Evolutionary conservation across 352 stramenopile genomes (phyloP).

Genomic region (Peronosclerospora sorghi): DNA sequence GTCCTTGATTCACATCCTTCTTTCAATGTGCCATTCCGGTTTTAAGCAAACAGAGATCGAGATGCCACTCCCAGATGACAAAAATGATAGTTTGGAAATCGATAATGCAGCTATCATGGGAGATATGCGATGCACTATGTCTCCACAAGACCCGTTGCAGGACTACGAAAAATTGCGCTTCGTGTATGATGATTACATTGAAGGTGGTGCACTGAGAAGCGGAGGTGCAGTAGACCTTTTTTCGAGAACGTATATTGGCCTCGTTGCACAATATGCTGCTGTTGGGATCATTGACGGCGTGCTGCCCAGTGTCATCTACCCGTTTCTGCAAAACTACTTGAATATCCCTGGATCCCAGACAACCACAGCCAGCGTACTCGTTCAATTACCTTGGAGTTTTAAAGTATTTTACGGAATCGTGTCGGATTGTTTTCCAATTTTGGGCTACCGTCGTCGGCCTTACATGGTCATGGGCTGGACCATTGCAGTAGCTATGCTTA

Average conservation of each 20-base stretch:
- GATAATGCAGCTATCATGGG: slow-evolving; percentile 15
- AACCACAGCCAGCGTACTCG: slow-evolving; percentile 28
- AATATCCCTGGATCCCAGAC: slow-evolving; percentile 39
- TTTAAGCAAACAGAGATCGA: slow-evolving; percentile 11
- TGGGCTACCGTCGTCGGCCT: slow-evolving; percentile 35
- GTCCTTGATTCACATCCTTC: too few species aligned
- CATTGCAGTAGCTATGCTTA: slow-evolving; percentile 24
- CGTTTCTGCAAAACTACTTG: slow-evolving; percentile 47
- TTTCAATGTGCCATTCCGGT: too few species aligned
- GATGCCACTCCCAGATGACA: slow-evolving; percentile 17
- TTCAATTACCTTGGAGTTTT: slow-evolving; percentile 48
- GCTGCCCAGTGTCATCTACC: slow-evolving; percentile 38
- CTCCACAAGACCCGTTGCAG: slow-evolving; percentile 12
- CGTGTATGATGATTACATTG: slow-evolving; percentile 33
- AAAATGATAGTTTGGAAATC: slow-evolving; percentile 17
- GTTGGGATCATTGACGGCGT: slow-evolving; percentile 40
- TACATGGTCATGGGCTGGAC: slow-evolving; percentile 52
- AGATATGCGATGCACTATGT: slow-evolving; percentile 17
- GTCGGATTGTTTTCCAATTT: too few species aligned
- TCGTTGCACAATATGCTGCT: slow-evolving; percentile 41
- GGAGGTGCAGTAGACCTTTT: slow-evolving; percentile 32
- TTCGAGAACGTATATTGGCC: slow-evolving; percentile 34
- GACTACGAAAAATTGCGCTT: slow-evolving; percentile 29
- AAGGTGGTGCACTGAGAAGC: slow-evolving; percentile 29
- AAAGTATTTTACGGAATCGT: slow-evolving; percentile 55